Conservation (phyloP, 441 rosid species). For the Mallotus japonicus region DNA sequence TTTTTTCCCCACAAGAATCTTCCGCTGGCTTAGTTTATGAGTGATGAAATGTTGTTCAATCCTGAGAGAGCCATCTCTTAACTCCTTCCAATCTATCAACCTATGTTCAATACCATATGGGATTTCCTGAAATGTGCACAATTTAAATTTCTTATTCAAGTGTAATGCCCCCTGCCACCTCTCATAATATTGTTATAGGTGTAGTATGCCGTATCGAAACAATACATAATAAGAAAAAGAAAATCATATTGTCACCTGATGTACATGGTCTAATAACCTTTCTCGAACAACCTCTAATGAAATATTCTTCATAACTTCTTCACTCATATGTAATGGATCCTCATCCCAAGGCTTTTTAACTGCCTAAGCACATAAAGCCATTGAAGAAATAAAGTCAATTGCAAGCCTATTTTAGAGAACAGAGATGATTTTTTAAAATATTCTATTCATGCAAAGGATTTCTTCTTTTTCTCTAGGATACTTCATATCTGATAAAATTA, state of each 20-base stretch:
- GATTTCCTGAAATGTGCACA: slow-evolving; percentile 57
- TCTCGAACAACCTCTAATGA: slow-evolving; percentile 92
- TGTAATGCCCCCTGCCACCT: too few relatives aligned
- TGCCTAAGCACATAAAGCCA: slow-evolving; percentile 50
- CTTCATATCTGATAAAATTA: not conserved
- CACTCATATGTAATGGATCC: slow-evolving; percentile 76
- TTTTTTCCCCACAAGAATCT: slow-evolving; percentile 88
- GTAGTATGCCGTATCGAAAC: not conserved
- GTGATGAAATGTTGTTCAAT: slow-evolving; percentile 88
- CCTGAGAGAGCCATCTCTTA: slow-evolving; percentile 78
- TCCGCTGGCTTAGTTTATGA: slow-evolving; percentile 74
- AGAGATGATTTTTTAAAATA: not conserved
- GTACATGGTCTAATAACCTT: slow-evolving; percentile 80
- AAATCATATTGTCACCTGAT: slow-evolving; percentile 53
- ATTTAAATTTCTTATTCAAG: not conserved
- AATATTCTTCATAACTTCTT: slow-evolving; percentile 84
- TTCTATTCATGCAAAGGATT: not conserved
- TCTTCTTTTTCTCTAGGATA: not conserved
- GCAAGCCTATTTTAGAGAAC: slow-evolving; percentile 9
- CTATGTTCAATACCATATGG: slow-evolving; percentile 84
- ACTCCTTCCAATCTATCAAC: slow-evolving; percentile 83
- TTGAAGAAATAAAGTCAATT: slow-evolving; percentile 24
- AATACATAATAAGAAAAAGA: not conserved
- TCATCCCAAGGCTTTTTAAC: slow-evolving; percentile 94
- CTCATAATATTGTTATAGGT: not conserved